Percentiles rank a stretch among this genome's conserved stretches.
These are phyloP conservation scores for Saccharomyces hybrid DNA, from an alignment of 1,139 yeast species.

Conservation along the genomic window DNA sequence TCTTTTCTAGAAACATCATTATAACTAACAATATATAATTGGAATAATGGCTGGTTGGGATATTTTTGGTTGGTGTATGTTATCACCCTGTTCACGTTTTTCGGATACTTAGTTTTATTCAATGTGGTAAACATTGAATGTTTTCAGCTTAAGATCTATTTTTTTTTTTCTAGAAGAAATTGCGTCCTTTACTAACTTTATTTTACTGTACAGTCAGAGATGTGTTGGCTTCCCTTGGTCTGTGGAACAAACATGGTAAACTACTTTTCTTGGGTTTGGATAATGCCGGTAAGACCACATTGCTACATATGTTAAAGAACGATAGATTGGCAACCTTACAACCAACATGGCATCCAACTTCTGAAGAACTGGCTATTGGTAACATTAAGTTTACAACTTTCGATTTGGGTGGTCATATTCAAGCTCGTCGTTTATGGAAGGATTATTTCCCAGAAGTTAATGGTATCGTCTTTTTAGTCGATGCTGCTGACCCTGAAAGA, in stretches of 20 bases:
- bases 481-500: conserved; percentile 94
- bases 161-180: neutral
- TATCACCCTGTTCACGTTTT: conserved; percentile 3
- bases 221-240: conserved; percentile 84
- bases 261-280: conserved; percentile 91
- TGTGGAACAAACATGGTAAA: conserved; percentile 97
- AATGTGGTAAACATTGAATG: neutral
- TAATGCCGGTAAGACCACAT: conserved; percentile 97
- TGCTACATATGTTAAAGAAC: conserved; percentile 91
- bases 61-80: conserved; percentile 33
- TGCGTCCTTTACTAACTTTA: neutral
- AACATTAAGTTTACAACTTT: conserved; percentile 95
- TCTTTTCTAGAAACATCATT: neutral
- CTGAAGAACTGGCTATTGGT: conserved; percentile 96
- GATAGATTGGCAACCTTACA: conserved; percentile 96
- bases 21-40: neutral
- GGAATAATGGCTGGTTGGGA: conserved; percentile 26
- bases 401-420: conserved; percentile 97
- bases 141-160: neutral
- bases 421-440: conserved; percentile 98
- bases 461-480: conserved; percentile 94
- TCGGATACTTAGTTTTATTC: neutral
- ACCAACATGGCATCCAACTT: conserved; percentile 97
- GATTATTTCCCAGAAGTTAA: conserved; percentile 98
- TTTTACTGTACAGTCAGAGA: conserved; percentile 57